These are phyloP conservation scores for Castanea crenata DNA, from an alignment of 306 rosid species.

Conservation along the genomic window DNA sequence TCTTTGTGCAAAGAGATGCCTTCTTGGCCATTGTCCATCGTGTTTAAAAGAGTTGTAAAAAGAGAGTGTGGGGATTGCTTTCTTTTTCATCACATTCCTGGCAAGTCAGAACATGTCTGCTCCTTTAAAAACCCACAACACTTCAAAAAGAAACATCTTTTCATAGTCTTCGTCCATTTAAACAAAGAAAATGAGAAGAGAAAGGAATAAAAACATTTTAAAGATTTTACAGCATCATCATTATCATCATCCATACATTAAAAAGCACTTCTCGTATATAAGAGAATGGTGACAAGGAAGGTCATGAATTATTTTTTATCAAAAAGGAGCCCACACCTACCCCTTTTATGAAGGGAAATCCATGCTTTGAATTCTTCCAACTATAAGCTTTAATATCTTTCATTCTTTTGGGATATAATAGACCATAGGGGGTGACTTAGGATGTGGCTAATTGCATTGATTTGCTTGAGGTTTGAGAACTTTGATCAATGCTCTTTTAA, in stretches of 20 bases:
- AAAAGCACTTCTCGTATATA: constrained; percentile 6
- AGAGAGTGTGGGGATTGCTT: constrained; percentile 29
- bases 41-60: constrained; percentile 1
- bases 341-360: not conserved
- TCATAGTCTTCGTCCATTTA: constrained; percentile 26
- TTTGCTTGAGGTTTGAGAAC: not conserved
- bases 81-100: constrained; percentile 61
- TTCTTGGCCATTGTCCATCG: not conserved
- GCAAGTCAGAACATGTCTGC: constrained; percentile 37
- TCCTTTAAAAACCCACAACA: constrained; percentile 22
- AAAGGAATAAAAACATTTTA: not conserved
- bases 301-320: not conserved
- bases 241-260: not conserved
- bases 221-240: not conserved
- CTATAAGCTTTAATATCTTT: constrained; percentile 22
- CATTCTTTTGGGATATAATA: constrained; percentile 23
- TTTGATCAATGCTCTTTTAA: not conserved
- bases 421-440: constrained; percentile 8
- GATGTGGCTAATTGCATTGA: constrained; percentile 11
- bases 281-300: not conserved
- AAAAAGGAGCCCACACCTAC: not conserved
- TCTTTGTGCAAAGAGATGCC: constrained; percentile 6
- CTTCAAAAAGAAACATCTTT: constrained; percentile 33
- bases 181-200: constrained; percentile 1
- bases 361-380: constrained; percentile 15